phyloP scores from a whole-genome alignment of 192 early-diverging fungal species.

The Backusella liffmaniae region DNA sequence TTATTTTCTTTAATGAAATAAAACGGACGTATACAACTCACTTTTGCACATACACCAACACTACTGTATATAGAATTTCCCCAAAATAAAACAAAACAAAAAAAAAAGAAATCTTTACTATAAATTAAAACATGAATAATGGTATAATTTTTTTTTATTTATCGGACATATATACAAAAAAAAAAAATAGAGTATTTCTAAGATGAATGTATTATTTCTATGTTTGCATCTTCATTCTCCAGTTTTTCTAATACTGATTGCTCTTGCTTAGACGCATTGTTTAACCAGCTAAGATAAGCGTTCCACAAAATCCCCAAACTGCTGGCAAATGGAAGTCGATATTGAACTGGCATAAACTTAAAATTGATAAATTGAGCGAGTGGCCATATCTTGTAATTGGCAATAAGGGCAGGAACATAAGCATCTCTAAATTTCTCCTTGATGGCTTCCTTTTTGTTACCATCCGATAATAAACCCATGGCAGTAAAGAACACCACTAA shows the following conservation, averaged over 20 bases:
- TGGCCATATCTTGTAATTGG: conserved; percentile 78
- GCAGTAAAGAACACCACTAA: conserved; percentile 61
- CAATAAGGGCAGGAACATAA: conserved; percentile 57
- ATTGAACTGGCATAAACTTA: conserved; percentile 62
- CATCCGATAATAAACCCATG: conserved; percentile 61
- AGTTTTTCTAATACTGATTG: conserved; percentile 4
- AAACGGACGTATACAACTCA: not conserved
- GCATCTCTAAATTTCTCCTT: conserved; percentile 57
- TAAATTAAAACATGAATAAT: not conserved
- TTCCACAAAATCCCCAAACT: conserved; percentile 76
- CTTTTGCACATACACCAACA: not conserved
- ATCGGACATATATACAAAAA: not conserved
- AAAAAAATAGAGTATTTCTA: not conserved
- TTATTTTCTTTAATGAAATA: conserved; percentile 6
- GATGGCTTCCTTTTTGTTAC: conserved; percentile 44
- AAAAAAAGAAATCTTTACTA: not conserved
- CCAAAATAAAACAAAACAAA: not conserved
- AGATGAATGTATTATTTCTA: not conserved
- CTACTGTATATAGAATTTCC: not conserved
- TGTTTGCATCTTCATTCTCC: conserved; percentile 1
- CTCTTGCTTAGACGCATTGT: conserved; percentile 40
- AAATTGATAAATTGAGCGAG: conserved; percentile 73
- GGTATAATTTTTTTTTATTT: not conserved
- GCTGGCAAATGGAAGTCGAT: conserved; percentile 71
- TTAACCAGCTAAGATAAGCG: conserved; percentile 67